A percentile compares a stretch with the other conserved stretches of the same genome.
These are phyloP conservation scores for Excoecaria agallocha DNA, from an alignment of 345 rosid genomes.

Conservation along the genomic window DNA sequence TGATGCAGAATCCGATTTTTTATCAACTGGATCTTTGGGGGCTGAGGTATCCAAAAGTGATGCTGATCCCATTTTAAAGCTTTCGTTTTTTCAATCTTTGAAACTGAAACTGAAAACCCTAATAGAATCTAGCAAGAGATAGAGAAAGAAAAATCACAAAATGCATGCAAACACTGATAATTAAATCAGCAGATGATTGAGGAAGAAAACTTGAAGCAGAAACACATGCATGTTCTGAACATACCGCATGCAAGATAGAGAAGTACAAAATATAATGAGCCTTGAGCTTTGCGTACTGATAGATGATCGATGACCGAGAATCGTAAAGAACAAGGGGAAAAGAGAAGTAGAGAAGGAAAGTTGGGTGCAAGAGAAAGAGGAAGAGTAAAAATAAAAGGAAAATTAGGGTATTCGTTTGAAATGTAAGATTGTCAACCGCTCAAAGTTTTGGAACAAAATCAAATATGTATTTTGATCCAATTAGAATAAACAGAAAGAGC, in stretches of 20 bases:
- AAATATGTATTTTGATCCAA: neutral
- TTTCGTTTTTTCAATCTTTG: neutral
- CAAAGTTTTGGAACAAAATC: neutral
- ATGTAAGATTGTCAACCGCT: neutral
- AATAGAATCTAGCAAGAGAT: too few relatives aligned
- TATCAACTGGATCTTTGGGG: neutral
- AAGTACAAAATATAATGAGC: too few relatives aligned
- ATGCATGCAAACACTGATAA: neutral
- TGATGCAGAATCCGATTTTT: neutral
- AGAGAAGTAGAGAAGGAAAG: too few relatives aligned
- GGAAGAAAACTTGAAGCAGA: neutral
- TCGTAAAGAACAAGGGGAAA: too few relatives aligned
- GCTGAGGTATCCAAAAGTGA: neutral
- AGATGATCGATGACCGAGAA: too few relatives aligned
- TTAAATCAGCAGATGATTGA: neutral
- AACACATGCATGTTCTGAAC: neutral
- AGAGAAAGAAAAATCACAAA: neutral
- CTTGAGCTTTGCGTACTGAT: too few relatives aligned
- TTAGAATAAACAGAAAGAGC: neutral
- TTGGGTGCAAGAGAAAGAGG: neutral
- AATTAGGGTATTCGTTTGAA: too few relatives aligned
- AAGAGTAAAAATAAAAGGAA: too few relatives aligned
- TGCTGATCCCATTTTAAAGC: conserved; percentile 7
- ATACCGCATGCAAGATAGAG: too few relatives aligned
- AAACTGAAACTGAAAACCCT: neutral